Evolutionary conservation across 164 flowering plant genomes (phyloP).

Genomic region (Stephania yunnanensis): DNA sequence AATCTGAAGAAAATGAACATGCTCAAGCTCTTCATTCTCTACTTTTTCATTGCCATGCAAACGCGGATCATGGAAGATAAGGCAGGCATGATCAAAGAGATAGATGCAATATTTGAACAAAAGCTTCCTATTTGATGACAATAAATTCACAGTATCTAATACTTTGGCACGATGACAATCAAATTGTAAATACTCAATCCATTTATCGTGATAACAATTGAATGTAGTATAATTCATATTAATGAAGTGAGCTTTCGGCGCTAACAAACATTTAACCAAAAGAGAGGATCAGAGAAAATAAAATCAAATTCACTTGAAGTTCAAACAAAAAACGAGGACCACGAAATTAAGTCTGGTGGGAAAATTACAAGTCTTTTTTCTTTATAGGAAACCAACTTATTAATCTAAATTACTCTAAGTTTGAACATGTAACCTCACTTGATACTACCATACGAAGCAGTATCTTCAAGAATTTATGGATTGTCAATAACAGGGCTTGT

Average conservation of each 20-base stretch:
- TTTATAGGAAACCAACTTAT: too few species aligned
- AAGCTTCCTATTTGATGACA: not conserved
- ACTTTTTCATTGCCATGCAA: not conserved
- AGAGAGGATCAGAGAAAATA: too few species aligned
- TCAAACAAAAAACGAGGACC: not conserved
- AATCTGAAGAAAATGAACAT: not conserved
- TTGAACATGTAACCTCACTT: conserved; percentile 1
- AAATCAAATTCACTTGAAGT: not conserved
- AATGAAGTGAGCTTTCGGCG: not conserved
- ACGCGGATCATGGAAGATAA: not conserved
- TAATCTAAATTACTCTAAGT: not conserved
- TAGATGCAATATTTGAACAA: not conserved
- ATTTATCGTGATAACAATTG: not conserved
- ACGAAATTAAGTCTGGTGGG: too few species aligned
- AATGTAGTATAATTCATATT: not conserved
- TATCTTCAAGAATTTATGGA: not conserved
- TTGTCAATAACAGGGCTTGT: not conserved
- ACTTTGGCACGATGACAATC: not conserved
- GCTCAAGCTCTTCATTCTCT: not conserved
- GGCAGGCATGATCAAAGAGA: not conserved
- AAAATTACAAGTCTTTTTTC: too few species aligned
- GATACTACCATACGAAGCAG: not conserved
- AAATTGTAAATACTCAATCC: not conserved
- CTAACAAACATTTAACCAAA: not conserved
- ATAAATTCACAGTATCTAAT: not conserved